phyloP scores from a whole-genome alignment of 2,329 filamentous ascomycete genomes.

The Lecanicillium sp. region DNA sequence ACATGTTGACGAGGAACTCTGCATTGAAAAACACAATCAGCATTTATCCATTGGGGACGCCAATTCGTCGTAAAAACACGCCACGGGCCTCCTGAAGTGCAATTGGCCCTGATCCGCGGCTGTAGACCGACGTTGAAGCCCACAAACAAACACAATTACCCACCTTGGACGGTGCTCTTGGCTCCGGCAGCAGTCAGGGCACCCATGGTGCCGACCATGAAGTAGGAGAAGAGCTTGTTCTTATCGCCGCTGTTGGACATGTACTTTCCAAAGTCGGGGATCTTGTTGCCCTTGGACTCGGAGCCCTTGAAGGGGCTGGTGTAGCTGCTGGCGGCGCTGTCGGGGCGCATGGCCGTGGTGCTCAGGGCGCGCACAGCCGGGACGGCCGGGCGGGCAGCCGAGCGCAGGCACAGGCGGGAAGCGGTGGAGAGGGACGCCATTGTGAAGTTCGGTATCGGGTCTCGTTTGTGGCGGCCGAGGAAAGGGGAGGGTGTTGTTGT shows the following conservation, averaged over 20 bases:
- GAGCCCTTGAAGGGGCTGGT: conserved; percentile 56
- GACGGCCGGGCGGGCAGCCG: conserved; percentile 33
- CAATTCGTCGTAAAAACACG: not conserved
- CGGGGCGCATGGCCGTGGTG: conserved; percentile 42
- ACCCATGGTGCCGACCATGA: conserved; percentile 96
- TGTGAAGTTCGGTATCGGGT: conserved; percentile 12
- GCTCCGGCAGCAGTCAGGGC: conserved; percentile 86
- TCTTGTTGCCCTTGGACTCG: conserved; percentile 52
- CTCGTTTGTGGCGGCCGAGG: conserved; percentile 18
- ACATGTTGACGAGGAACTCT: conserved; percentile 99
- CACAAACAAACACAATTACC: conserved; percentile 25
- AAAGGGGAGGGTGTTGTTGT: conserved; percentile 18
- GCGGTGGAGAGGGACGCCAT: conserved; percentile 65
- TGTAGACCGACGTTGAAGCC: no score
- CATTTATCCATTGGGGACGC: conserved; percentile 4
- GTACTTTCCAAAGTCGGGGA: conserved; percentile 89
- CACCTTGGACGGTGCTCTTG: conserved; percentile 98
- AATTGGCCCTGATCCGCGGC: no score
- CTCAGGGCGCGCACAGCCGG: conserved; percentile 46
- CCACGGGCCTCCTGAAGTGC: no score
- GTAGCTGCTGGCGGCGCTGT: conserved; percentile 39
- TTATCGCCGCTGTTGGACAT: conserved; percentile 58
- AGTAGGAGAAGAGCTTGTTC: conserved; percentile 89
- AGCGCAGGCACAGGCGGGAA: conserved; percentile 62
- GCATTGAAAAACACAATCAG: conserved; percentile 21